A percentile compares a stretch with the other conserved stretches of the same genome.
These are phyloP conservation scores for Knoxdaviesia proteae DNA, from an alignment of 2,329 filamentous ascomycete species.

Conservation along the genomic window DNA sequence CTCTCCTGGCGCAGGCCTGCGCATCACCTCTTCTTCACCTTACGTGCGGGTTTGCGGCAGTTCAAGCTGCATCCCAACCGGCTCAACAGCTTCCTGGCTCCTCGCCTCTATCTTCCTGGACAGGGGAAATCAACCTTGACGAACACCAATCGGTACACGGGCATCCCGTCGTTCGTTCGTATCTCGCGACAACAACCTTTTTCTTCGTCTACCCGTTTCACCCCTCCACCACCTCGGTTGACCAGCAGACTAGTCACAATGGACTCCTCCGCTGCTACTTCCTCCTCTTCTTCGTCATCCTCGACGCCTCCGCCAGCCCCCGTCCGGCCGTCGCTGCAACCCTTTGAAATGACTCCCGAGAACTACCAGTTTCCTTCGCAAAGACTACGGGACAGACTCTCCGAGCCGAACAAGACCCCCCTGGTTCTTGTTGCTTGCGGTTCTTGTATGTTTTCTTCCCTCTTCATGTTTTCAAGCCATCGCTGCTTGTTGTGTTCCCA, in stretches of 20 bases:
- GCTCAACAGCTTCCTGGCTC: neutral
- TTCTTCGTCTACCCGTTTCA: no score
- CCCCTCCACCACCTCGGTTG: no score
- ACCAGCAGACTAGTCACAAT: neutral
- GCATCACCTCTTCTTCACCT: no score
- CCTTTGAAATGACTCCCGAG: slow-evolving; percentile 11
- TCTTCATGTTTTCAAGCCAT: neutral
- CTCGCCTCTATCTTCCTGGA: neutral
- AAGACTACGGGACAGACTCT: slow-evolving; percentile 29
- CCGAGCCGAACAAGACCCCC: slow-evolving; percentile 33
- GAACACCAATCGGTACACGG: neutral
- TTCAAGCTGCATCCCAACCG: no score
- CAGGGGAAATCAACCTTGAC: neutral
- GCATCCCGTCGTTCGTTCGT: neutral
- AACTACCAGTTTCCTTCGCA: slow-evolving; percentile 40
- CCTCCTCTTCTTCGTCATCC: neutral
- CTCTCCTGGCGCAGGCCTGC: no score
- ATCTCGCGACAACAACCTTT: no score
- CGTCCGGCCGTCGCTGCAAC: slow-evolving; percentile 4
- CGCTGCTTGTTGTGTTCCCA: no score
- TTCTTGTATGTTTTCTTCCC: slow-evolving; percentile 21
- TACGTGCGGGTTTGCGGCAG: no score
- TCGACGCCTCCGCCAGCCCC: slow-evolving; percentile 1
- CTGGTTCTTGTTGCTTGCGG: slow-evolving; percentile 50
- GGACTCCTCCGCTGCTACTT: slow-evolving; percentile 1